Percentiles rank a stretch among this genome's conserved stretches.
Conservation (phyloP, 176 grass and related monocot genomes). For the Lolium multiflorum region DNA sequence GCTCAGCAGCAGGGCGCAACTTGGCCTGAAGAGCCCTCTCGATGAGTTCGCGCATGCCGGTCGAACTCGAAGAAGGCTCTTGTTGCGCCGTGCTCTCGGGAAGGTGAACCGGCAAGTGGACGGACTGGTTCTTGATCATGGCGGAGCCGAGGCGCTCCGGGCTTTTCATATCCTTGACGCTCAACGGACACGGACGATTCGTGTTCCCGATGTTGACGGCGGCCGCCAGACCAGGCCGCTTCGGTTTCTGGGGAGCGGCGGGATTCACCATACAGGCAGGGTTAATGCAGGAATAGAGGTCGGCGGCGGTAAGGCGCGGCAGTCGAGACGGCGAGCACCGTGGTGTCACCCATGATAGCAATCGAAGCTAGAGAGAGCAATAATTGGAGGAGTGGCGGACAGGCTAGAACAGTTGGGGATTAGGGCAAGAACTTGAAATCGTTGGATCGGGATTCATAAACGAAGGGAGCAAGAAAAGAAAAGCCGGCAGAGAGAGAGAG, state of each 20-base stretch:
- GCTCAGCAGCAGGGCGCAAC: background rate
- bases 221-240: background rate
- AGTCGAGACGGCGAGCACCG: too few species aligned
- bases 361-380: background rate
- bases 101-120: too few species aligned
- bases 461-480: background rate
- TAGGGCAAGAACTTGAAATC: background rate
- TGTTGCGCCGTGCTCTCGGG: background rate
- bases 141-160: background rate
- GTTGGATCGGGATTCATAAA: background rate
- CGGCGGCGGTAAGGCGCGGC: background rate
- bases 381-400: background rate
- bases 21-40: background rate
- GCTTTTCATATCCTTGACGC: background rate
- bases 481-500: too few species aligned
- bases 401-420: background rate
- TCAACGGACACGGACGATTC: background rate
- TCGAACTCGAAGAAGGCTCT: background rate
- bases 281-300: background rate
- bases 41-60: background rate
- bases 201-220: background rate
- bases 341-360: background rate
- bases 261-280: background rate
- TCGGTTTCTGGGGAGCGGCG: background rate
- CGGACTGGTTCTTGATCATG: background rate